Conservation (phyloP, 164 flowering plant genomes). For the Vitis vinifera region DNA sequence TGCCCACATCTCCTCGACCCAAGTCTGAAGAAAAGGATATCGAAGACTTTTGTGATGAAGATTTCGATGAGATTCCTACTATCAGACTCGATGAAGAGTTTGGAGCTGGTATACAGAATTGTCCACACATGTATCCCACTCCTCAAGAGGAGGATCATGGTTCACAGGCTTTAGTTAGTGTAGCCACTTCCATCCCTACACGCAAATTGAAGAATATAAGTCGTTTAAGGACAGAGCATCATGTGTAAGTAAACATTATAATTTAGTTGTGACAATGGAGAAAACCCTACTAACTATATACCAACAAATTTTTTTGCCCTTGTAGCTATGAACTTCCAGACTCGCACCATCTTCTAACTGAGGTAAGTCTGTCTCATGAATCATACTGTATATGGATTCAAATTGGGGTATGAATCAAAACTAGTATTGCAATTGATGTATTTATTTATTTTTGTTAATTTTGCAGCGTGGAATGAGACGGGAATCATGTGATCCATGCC, state of each 20-base stretch:
- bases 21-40: slow-evolving; percentile 34
- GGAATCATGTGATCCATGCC: slow-evolving; percentile 49
- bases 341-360: slow-evolving; percentile 35
- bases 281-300: background rate
- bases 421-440: background rate
- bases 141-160: slow-evolving; percentile 19
- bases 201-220: slow-evolving; percentile 59
- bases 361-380: slow-evolving; percentile 27
- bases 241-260: slow-evolving; percentile 44
- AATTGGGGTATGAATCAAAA: too few relatives aligned
- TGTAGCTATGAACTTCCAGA: slow-evolving; percentile 58
- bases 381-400: background rate
- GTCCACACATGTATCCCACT: slow-evolving; percentile 11
- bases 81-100: slow-evolving; percentile 30
- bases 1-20: slow-evolving; percentile 35
- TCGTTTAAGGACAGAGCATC: slow-evolving; percentile 74
- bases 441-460: background rate
- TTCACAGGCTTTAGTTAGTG: slow-evolving; percentile 58
- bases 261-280: background rate
- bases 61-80: slow-evolving; percentile 39
- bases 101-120: slow-evolving; percentile 14
- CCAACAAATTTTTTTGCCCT: background rate
- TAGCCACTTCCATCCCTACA: slow-evolving; percentile 58
- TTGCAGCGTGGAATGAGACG: slow-evolving; percentile 35
- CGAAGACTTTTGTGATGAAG: slow-evolving; percentile 33